phyloP scores from a whole-genome alignment of 768 basidiomycete genomes.

The Crucibulum laeve region DNA sequence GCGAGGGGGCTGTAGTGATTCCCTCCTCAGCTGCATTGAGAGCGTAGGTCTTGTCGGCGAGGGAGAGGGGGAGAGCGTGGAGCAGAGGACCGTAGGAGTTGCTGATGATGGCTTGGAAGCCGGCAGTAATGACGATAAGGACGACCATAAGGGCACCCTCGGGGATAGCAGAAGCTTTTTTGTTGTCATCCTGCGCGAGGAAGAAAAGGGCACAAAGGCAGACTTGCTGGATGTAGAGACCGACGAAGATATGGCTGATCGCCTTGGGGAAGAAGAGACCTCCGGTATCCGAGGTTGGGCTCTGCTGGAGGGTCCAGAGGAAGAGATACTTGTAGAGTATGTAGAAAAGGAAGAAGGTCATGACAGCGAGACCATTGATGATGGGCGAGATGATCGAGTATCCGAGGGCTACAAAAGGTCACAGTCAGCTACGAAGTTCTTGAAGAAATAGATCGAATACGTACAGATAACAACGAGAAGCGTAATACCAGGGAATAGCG shows the following conservation, averaged over 20 bases:
- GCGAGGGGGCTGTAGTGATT: constrained; percentile 2
- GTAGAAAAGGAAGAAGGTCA: constrained; percentile 82
- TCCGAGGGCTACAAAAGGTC: constrained; percentile 46
- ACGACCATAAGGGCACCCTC: constrained; percentile 85
- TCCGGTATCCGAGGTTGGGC: constrained; percentile 71
- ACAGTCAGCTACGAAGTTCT: not conserved
- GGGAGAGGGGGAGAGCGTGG: constrained; percentile 68
- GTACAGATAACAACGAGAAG: constrained; percentile 79
- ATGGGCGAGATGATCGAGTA: constrained; percentile 92
- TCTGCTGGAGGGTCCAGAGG: constrained; percentile 74
- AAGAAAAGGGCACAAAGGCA: constrained; percentile 89
- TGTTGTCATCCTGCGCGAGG: constrained; percentile 58
- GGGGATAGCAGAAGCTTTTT: constrained; percentile 53
- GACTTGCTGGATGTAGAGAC: constrained; percentile 86
- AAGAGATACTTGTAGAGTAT: constrained; percentile 84
- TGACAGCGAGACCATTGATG: constrained; percentile 85
- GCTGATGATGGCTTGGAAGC: constrained; percentile 70
- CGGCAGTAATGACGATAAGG: constrained; percentile 73
- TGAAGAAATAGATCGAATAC: constrained; percentile 22
- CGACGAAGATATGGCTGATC: constrained; percentile 89
- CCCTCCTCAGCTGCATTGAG: constrained; percentile 8
- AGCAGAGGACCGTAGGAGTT: constrained; percentile 80
- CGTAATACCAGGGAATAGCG: constrained; percentile 63
- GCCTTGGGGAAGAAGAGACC: constrained; percentile 96
- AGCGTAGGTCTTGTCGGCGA: constrained; percentile 66